These are phyloP conservation scores for Straminergon stramineum DNA, from an alignment of 225 moss, liverwort and hornwort species.

Conservation along the genomic window DNA sequence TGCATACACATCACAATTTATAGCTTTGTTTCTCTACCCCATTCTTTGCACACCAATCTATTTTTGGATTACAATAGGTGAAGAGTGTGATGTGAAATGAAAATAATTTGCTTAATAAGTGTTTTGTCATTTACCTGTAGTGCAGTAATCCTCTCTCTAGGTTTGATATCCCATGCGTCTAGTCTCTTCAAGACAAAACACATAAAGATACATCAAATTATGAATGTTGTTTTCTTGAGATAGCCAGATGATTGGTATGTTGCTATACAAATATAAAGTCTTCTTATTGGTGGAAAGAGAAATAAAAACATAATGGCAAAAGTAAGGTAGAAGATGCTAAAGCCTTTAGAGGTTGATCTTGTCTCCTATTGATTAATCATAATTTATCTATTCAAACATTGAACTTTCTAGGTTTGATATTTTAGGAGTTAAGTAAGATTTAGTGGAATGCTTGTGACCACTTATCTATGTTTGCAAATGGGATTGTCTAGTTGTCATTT, in stretches of 20 bases:
- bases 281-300: background rate
- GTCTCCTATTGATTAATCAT: too few species aligned
- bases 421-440: too few species aligned
- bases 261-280: background rate
- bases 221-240: background rate
- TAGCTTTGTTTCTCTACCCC: background rate
- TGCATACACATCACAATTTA: background rate
- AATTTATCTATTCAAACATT: background rate
- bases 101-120: background rate
- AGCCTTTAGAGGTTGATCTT: fast-evolving
- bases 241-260: background rate
- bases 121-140: slow-evolving; percentile 34
- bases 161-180: slow-evolving; percentile 74
- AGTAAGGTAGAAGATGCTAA: background rate
- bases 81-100: background rate
- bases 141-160: slow-evolving; percentile 68
- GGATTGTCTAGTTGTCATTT: background rate
- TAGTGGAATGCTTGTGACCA: fast-evolving
- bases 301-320: background rate
- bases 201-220: background rate
- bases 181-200: slow-evolving; percentile 36
- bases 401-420: background rate
- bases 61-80: too few species aligned
- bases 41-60: background rate
- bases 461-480: fast-evolving